Conservation (phyloP, 768 basidiomycete genomes). For the Hirschioporus abietinus region DNA sequence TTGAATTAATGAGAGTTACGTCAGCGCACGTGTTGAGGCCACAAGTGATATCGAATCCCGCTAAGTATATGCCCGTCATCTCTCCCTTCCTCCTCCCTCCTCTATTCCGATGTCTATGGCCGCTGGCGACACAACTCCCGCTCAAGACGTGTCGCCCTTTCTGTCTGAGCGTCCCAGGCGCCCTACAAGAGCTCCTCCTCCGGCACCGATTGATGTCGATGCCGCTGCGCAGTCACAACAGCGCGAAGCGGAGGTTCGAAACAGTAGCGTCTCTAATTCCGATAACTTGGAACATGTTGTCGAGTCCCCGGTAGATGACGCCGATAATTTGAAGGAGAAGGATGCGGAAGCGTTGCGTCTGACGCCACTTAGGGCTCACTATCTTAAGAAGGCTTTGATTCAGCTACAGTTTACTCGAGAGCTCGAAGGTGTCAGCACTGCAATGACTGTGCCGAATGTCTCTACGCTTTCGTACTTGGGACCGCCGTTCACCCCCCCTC, state of each 20-base stretch:
- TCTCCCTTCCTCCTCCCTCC: not conserved
- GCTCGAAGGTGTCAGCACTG: constrained; percentile 57
- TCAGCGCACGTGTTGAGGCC: not conserved
- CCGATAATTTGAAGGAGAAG: not conserved
- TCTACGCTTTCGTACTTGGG: constrained; percentile 86
- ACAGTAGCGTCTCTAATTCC: not conserved
- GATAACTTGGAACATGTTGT: not conserved
- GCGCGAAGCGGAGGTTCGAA: not conserved
- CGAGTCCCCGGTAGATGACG: not conserved
- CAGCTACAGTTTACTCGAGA: constrained; percentile 83
- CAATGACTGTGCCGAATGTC: constrained; percentile 34
- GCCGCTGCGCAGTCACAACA: not conserved
- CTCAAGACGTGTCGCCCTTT: not conserved
- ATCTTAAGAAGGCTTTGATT: constrained; percentile 94
- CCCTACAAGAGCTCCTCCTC: constrained; percentile 1
- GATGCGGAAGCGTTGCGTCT: constrained; percentile 28
- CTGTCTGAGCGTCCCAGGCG: not conserved
- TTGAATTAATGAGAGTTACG: too few relatives aligned
- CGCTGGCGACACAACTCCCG: not conserved
- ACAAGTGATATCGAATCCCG: not conserved
- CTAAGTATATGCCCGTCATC: not conserved
- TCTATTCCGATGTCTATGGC: not conserved
- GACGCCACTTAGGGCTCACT: constrained; percentile 90
- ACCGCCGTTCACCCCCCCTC: constrained; percentile 74
- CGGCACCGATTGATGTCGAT: constrained; percentile 1